Evolutionary conservation across 176 grass and related monocot species (phyloP).

Genomic region (Juncus effusus): DNA sequence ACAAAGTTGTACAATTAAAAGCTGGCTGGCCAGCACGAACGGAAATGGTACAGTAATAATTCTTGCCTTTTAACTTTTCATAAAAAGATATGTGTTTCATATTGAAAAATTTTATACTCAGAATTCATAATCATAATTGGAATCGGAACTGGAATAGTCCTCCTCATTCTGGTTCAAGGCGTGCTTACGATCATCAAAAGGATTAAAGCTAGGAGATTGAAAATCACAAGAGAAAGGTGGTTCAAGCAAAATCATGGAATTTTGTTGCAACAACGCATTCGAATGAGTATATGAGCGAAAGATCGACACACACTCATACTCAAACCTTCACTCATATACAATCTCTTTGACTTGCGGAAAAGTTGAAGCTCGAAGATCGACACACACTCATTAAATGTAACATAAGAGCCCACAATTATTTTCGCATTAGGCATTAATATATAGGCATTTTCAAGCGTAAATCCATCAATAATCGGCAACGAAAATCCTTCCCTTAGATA

Average conservation of each 20-base stretch:
- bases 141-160: slow-evolving; percentile 35
- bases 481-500: slow-evolving; percentile 58
- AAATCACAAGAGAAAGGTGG: slow-evolving; percentile 17
- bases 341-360: background rate
- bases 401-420: slow-evolving; percentile 36
- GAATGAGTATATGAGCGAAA: slow-evolving; percentile 25
- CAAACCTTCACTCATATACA: slow-evolving; percentile 11
- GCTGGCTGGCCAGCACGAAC: no score
- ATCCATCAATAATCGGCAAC: slow-evolving; percentile 66
- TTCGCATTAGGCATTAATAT: slow-evolving; percentile 50
- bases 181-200: slow-evolving; percentile 30
- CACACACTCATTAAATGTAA: no score
- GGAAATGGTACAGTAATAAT: no score
- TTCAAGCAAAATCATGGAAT: slow-evolving; percentile 36
- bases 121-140: background rate
- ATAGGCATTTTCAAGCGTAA: slow-evolving; percentile 61
- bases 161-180: slow-evolving; percentile 22
- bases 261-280: slow-evolving; percentile 29
- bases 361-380: slow-evolving; percentile 32
- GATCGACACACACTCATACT: background rate
- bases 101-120: background rate
- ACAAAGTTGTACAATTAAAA: no score
- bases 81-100: no score
- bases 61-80: no score
- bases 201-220: background rate